These are phyloP conservation scores for Colletotrichum nymphaeae DNA, from an alignment of 2,329 filamentous ascomycete species.

Conservation along the genomic window DNA sequence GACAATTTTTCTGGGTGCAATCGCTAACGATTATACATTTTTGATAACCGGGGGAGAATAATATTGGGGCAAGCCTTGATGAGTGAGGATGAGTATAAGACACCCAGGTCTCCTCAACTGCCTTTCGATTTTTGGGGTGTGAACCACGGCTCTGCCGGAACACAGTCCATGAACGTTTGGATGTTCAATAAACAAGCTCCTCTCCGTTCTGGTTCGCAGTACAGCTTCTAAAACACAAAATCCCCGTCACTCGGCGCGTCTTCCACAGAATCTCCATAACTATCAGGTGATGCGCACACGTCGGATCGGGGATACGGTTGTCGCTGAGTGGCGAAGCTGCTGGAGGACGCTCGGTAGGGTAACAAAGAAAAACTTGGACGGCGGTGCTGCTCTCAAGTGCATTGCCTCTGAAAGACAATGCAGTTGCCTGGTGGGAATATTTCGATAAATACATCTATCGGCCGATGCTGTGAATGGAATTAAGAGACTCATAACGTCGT, in stretches of 20 bases:
- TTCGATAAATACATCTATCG: slow-evolving; percentile 34
- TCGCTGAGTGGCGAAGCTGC: slow-evolving; percentile 7
- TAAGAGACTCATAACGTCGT: slow-evolving; percentile 40
- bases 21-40: slow-evolving; percentile 34
- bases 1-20: slow-evolving; percentile 3
- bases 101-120: neutral
- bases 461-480: slow-evolving; percentile 32
- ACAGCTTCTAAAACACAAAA: neutral
- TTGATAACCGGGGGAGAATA: slow-evolving; percentile 22
- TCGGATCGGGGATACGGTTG: neutral
- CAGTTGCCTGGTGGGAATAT: slow-evolving; percentile 23
- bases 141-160: slow-evolving; percentile 25
- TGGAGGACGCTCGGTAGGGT: neutral
- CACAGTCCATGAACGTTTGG: neutral
- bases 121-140: neutral
- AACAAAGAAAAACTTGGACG: slow-evolving; percentile 25
- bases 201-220: neutral
- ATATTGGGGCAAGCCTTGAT: neutral
- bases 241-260: slow-evolving; percentile 4
- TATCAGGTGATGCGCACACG: slow-evolving; percentile 12
- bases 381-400: slow-evolving; percentile 26
- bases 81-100: too few species aligned
- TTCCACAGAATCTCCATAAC: neutral
- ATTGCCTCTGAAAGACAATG: slow-evolving; percentile 8
- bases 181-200: slow-evolving; percentile 14